Base-by-base conservation (phyloP, 2,329 filamentous ascomycete species). In the Phyllosticta paracitricarpa region DNA sequence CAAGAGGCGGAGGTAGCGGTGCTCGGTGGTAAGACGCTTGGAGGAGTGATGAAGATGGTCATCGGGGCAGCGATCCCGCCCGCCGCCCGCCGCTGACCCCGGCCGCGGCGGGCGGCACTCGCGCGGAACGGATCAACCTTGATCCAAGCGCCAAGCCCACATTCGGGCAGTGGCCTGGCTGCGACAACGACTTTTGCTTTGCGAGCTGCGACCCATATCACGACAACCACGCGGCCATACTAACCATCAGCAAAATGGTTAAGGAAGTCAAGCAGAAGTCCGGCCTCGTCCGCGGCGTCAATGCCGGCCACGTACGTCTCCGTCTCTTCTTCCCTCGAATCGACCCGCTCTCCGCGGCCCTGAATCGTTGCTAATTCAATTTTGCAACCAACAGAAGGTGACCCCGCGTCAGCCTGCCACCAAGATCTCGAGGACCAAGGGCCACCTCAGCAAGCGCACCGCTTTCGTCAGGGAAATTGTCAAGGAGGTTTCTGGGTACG, bases 401-500 rank as follows among this genome's bases (percentile, higher is more conserved):
- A 81, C 78, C 61, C 77, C 78, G 54, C 78, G 75, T 73, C 76
- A 77, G 69, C 75, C 77, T 63, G 77, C 77, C 68, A 72, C 76
- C 66, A 76, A 75, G 67, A 76, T 80, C 68, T 81, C 79, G 67
- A 76, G 78, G 90, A 92, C 87, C 82, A 97, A 97, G 86, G 94
- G 94, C 72, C 89, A 94, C 81, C 83, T 96, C 76, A 95, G 89
- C 83, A 96, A 96, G 88, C 88, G 92, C 75, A 97, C 94, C 72
- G 87, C 89, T 73, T 97, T 99, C 82, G 93, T 97, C 72, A 86
- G 94, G 73, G 92, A 97, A 76, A 88, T 99, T 77, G 91, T 96
- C 79, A 96, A 95, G 85, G 94, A 99, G 84, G 94, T 97, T 79
- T 87, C 92, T 79, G 94, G 89, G 89, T 91, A 86, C 75, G 87